Evolutionary conservation across 2,329 filamentous ascomycete genomes (phyloP).

Genomic region (Amylocarpus encephaloides): DNA sequence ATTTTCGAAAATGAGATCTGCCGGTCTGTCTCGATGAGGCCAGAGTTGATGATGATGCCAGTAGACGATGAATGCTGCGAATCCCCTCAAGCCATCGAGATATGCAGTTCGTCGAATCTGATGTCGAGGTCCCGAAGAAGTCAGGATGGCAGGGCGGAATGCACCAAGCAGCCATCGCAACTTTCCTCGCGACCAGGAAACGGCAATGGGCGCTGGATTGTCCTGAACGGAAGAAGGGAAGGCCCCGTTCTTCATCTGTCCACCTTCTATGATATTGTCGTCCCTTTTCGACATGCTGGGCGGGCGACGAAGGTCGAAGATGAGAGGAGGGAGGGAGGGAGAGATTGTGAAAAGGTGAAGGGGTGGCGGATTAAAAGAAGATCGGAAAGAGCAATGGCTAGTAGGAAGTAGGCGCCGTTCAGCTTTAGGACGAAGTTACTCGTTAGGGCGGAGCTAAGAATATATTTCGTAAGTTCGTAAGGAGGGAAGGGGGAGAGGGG

Average conservation of each 20-base stretch:
- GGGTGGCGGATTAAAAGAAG: no score
- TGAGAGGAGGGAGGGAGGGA: not conserved
- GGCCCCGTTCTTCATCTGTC: no score
- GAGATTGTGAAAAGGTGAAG: no score
- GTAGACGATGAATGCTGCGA: constrained; percentile 40
- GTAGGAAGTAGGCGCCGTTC: no score
- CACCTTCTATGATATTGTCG: no score
- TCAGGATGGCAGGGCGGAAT: constrained; percentile 1
- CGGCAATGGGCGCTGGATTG: not conserved
- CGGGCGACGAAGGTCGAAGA: not conserved
- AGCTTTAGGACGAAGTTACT: no score
- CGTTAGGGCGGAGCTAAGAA: no score
- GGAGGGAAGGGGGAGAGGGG: no score
- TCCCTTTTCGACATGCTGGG: no score
- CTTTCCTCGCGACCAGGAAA: not conserved
- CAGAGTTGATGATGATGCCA: constrained; percentile 27
- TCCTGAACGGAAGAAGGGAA: not conserved
- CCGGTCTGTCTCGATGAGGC: constrained; percentile 2
- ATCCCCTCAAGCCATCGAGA: constrained; percentile 40
- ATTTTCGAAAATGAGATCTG: constrained; percentile 7
- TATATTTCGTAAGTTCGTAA: no score
- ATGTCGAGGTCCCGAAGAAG: not conserved
- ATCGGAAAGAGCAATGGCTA: no score
- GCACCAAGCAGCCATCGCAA: not conserved
- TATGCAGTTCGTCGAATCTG: constrained; percentile 27